phyloP scores from a whole-genome alignment of 495 filamentous ascomycete genomes.

The Corynascus novoguineensis region DNA sequence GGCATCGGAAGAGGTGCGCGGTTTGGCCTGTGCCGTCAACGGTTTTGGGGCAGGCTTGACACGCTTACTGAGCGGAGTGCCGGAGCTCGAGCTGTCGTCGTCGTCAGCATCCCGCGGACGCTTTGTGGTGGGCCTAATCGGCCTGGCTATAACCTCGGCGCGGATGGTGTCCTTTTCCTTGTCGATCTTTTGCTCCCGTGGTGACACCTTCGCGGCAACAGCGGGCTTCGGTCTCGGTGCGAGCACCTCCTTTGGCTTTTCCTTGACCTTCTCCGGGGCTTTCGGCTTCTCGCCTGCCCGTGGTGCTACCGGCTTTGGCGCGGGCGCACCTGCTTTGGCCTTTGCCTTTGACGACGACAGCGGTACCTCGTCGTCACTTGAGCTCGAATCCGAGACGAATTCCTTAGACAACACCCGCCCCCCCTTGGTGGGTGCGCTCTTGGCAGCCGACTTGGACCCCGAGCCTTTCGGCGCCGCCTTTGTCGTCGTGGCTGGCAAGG shows the following conservation, averaged over 20 bases:
- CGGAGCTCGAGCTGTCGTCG: constrained; percentile 48
- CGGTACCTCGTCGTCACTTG: constrained; percentile 49
- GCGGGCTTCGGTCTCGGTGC: constrained; percentile 18
- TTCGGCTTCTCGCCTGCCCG: constrained; percentile 25
- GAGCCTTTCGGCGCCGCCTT: constrained; percentile 35
- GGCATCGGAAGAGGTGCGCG: constrained; percentile 40
- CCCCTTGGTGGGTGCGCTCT: constrained; percentile 19
- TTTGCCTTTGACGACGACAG: constrained; percentile 36
- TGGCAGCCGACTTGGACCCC: constrained; percentile 25
- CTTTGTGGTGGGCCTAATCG: constrained; percentile 26
- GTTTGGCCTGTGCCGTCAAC: constrained; percentile 25
- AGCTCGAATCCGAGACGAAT: constrained; percentile 70
- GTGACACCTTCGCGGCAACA: constrained; percentile 6
- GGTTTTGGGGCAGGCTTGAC: constrained; percentile 36
- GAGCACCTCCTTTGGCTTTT: constrained; percentile 30
- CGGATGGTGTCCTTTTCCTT: constrained; percentile 32
- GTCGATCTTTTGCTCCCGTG: constrained; percentile 16
- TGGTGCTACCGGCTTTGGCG: constrained; percentile 35
- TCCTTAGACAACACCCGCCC: constrained; percentile 53
- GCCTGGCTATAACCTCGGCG: constrained; percentile 29
- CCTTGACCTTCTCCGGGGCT: constrained; percentile 17
- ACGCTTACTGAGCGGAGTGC: constrained; percentile 47
- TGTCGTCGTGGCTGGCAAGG: constrained; percentile 16
- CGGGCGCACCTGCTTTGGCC: constrained; percentile 27
- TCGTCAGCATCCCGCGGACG: constrained; percentile 41